phyloP scores from a whole-genome alignment of 495 filamentous ascomycete species.

The Astrocystis sublimbata region DNA sequence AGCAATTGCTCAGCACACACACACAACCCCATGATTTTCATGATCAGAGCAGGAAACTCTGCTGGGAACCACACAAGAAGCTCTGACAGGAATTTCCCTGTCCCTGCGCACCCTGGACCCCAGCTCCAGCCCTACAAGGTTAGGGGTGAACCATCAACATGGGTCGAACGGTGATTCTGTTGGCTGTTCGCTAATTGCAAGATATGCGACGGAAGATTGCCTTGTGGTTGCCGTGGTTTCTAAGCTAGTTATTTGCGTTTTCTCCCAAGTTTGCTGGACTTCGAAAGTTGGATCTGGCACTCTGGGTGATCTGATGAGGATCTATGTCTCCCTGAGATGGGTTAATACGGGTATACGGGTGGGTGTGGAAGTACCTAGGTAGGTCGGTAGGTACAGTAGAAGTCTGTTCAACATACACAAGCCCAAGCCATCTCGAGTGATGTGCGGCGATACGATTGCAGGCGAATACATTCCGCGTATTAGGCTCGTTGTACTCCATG shows the following conservation, averaged over 20 bases:
- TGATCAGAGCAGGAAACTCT: too few relatives aligned
- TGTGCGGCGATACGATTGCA: neutral
- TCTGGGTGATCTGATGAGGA: neutral
- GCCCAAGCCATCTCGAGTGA: neutral
- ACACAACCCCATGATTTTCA: neutral
- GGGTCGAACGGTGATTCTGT: neutral
- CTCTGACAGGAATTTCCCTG: too few relatives aligned
- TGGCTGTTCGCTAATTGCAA: conserved; percentile 2
- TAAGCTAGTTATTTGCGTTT: too few relatives aligned
- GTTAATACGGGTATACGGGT: neutral
- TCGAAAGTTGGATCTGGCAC: neutral
- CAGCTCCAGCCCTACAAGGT: conserved; percentile 4
- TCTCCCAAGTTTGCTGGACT: too few relatives aligned
- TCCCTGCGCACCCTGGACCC: conserved; percentile 1
- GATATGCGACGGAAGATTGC: neutral
- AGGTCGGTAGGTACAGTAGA: too few relatives aligned
- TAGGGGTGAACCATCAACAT: conserved; percentile 5
- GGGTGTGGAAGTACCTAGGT: neutral
- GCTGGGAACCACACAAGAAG: too few relatives aligned
- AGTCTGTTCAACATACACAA: neutral
- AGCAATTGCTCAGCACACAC: neutral
- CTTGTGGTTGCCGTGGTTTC: neutral
- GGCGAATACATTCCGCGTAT: too few relatives aligned
- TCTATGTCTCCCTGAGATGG: too few relatives aligned
- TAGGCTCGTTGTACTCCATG: too few relatives aligned